Evolutionary conservation across 169 alveolate species (phyloP).

Genomic region (Eimeria sp.): DNA sequence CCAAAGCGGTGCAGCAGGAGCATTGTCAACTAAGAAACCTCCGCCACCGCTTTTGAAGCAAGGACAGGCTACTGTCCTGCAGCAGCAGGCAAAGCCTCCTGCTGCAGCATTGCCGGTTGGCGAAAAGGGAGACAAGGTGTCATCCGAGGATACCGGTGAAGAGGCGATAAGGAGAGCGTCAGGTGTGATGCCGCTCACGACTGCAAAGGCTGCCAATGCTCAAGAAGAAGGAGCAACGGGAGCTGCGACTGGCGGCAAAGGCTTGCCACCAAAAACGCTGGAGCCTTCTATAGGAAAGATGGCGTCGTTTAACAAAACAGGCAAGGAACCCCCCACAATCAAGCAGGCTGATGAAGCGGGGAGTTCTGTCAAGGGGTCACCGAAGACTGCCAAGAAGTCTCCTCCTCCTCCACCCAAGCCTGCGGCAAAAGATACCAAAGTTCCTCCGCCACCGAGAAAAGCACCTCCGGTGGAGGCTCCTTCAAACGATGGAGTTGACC

Average conservation of each 20-base stretch:
- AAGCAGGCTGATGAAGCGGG: constrained; percentile 8
- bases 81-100: not conserved
- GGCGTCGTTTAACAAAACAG: not conserved
- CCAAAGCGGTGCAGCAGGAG: not conserved
- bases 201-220: not conserved
- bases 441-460: constrained; percentile 43
- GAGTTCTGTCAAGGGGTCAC: not conserved
- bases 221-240: not conserved
- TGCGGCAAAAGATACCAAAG: constrained; percentile 21
- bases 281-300: constrained; percentile 2
- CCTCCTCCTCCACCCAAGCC: constrained; percentile 4
- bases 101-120: constrained; percentile 14
- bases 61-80: not conserved
- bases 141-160: not conserved
- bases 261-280: not conserved
- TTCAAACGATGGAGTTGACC: not conserved
- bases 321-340: constrained; percentile 1
- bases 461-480: constrained; percentile 25
- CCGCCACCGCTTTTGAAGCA: constrained; percentile 1
- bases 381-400: not conserved
- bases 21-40: not conserved
- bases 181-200: not conserved
- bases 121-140: not conserved
- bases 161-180: not conserved
- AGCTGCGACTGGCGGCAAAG: not conserved